Evolutionary conservation across 1,284 basidiomycete species (phyloP).

Genomic region (Athelia psychrophila): DNA sequence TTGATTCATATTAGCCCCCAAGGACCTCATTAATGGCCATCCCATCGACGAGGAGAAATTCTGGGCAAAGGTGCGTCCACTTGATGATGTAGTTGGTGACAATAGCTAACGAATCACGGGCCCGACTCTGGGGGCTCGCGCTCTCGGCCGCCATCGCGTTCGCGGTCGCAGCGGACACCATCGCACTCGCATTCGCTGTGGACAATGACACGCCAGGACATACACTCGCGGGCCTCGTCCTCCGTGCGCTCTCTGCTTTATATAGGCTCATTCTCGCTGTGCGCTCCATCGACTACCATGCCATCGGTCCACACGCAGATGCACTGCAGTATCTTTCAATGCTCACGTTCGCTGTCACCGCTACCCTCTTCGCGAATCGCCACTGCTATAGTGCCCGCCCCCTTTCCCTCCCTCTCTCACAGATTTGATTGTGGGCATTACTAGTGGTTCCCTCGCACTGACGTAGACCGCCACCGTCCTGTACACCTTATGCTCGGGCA

Average conservation of each 20-base stretch:
- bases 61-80: constrained; percentile 60
- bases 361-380: constrained; percentile 44
- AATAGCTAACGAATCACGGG: neutral
- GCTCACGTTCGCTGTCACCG: constrained; percentile 53
- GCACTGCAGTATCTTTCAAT: constrained; percentile 65
- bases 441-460: constrained; percentile 18
- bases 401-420: constrained; percentile 22
- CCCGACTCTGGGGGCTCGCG: constrained; percentile 6
- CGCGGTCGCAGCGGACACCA: constrained; percentile 43
- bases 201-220: constrained; percentile 19
- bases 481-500: constrained; percentile 74
- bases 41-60: constrained; percentile 72
- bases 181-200: constrained; percentile 41
- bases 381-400: constrained; percentile 55
- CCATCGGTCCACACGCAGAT: constrained; percentile 50
- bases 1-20: constrained; percentile 66
- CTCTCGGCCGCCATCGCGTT: constrained; percentile 32
- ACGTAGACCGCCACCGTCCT: constrained; percentile 50
- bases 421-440: no score
- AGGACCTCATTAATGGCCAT: constrained; percentile 72
- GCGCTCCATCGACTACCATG: constrained; percentile 51
- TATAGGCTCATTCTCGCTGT: constrained; percentile 57
- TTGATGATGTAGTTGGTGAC: neutral
- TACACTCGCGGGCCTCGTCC: constrained; percentile 35
- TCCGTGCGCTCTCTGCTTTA: constrained; percentile 58